Evolutionary conservation across 805 yeast genomes (phyloP).

Genomic region (Ogataea paradorogensis): DNA sequence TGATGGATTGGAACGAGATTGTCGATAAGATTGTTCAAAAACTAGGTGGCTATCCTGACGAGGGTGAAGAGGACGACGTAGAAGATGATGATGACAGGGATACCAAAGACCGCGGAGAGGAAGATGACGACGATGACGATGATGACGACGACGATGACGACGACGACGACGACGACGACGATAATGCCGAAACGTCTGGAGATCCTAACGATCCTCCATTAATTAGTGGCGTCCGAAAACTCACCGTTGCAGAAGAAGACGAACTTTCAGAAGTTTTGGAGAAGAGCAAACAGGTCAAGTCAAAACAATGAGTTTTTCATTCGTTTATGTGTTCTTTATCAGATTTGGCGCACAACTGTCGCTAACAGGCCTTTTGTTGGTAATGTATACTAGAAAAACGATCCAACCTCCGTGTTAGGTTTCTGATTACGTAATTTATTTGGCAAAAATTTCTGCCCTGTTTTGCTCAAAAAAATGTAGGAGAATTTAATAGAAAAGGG

Average conservation of each 20-base stretch:
- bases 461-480: constrained; percentile 7
- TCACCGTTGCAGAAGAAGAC: constrained; percentile 34
- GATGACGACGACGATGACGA: constrained; percentile 46
- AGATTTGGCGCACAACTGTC: background rate
- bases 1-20: constrained; percentile 66
- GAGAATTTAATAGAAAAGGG: constrained; percentile 12
- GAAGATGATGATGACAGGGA: constrained; percentile 33
- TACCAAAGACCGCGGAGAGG: constrained; percentile 32
- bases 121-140: constrained; percentile 25
- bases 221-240: constrained; percentile 24
- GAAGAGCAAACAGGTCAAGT: background rate
- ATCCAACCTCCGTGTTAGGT: too few species aligned
- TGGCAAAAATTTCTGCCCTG: constrained; percentile 4
- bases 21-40: constrained; percentile 53
- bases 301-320: background rate
- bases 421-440: constrained; percentile 2
- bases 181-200: constrained; percentile 28
- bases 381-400: background rate
- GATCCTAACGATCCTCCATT: constrained; percentile 20
- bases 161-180: constrained; percentile 41
- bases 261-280: constrained; percentile 21
- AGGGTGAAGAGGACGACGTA: constrained; percentile 51
- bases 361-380: background rate
- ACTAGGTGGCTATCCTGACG: constrained; percentile 50
- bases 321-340: background rate